Percentiles rank a stretch among this genome's conserved stretches.
Conservation (phyloP, 1,284 basidiomycete genomes). For the Cutaneotrichosporon cutaneum region DNA sequence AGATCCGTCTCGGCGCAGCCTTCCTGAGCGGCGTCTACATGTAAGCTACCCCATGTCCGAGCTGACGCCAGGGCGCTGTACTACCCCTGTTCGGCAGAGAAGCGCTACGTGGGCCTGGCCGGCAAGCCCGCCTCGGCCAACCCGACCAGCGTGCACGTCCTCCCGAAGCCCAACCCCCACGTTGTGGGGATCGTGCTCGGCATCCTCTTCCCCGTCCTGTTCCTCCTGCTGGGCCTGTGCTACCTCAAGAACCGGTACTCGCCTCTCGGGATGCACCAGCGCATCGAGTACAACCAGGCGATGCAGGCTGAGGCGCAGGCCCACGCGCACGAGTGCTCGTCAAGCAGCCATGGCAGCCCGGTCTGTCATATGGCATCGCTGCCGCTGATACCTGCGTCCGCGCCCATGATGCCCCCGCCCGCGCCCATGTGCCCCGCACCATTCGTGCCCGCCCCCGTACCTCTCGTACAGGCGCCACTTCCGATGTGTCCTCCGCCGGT, state of each 20-base stretch:
- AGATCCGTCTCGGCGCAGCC: slow-evolving; percentile 46
- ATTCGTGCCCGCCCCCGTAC: no score
- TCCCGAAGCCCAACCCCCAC: not conserved
- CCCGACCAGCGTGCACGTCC: slow-evolving; percentile 1
- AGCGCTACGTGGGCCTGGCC: slow-evolving; percentile 40
- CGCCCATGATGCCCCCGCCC: no score
- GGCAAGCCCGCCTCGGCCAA: slow-evolving; percentile 44
- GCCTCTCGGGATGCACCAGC: not conserved
- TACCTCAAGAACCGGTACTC: slow-evolving; percentile 9
- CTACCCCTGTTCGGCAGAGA: slow-evolving; percentile 30
- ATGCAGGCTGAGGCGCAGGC: not conserved
- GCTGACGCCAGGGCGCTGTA: slow-evolving; percentile 38
- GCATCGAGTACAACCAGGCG: not conserved
- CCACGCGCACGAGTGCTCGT: no score
- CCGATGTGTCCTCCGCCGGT: no score
- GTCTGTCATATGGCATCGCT: no score
- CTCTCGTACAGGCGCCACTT: no score
- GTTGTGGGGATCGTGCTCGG: slow-evolving; percentile 36
- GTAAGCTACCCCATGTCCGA: slow-evolving; percentile 30
- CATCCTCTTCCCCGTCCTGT: slow-evolving; percentile 33
- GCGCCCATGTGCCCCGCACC: no score
- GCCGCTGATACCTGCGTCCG: no score
- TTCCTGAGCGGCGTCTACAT: slow-evolving; percentile 48
- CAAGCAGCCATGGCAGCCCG: no score
- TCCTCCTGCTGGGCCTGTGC: slow-evolving; percentile 37